Conservation (phyloP, 2,329 filamentous ascomycete genomes). For the Ascochyta koolunga region DNA sequence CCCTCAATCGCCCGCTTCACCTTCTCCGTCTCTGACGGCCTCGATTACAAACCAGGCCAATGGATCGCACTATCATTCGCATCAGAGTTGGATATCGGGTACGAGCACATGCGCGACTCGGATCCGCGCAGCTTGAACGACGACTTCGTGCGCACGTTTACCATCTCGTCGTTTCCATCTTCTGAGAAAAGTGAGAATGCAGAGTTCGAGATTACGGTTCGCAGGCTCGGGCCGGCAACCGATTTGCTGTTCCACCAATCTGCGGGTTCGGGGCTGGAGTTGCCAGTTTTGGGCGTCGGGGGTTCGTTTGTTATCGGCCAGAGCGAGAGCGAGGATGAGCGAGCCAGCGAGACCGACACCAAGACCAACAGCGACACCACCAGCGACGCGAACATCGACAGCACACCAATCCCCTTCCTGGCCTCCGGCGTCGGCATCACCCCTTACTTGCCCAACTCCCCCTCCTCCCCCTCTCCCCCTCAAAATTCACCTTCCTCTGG, state of each 20-base stretch:
- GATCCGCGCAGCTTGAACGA: slow-evolving; percentile 83
- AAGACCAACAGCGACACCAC: too few species aligned
- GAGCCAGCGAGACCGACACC: too few species aligned
- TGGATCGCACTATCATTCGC: slow-evolving; percentile 78
- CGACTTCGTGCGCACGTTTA: slow-evolving; percentile 84
- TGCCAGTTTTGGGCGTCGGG: slow-evolving; percentile 68
- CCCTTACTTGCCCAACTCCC: slow-evolving; percentile 65
- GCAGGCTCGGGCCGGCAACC: slow-evolving; percentile 73
- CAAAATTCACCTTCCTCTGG: slow-evolving; percentile 68
- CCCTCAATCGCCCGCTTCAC: slow-evolving; percentile 71
- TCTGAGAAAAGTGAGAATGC: slow-evolving; percentile 5
- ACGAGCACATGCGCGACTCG: slow-evolving; percentile 81
- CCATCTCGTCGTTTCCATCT: slow-evolving; percentile 68
- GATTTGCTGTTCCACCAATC: slow-evolving; percentile 28
- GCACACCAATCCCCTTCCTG: slow-evolving; percentile 62
- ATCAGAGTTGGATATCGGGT: slow-evolving; percentile 72
- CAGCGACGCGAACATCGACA: slow-evolving; percentile 1
- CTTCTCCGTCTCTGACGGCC: slow-evolving; percentile 55
- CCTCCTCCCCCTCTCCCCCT: not conserved
- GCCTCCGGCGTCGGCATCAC: slow-evolving; percentile 86
- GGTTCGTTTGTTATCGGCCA: too few species aligned
- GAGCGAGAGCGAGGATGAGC: too few species aligned
- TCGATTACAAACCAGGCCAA: slow-evolving; percentile 71
- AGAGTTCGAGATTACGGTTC: slow-evolving; percentile 74
- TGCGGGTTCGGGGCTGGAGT: not conserved